A percentile compares a stretch with the other conserved stretches of the same genome.
Conservation (phyloP, 129 eudicot species). For the Erigeron canadensis region DNA sequence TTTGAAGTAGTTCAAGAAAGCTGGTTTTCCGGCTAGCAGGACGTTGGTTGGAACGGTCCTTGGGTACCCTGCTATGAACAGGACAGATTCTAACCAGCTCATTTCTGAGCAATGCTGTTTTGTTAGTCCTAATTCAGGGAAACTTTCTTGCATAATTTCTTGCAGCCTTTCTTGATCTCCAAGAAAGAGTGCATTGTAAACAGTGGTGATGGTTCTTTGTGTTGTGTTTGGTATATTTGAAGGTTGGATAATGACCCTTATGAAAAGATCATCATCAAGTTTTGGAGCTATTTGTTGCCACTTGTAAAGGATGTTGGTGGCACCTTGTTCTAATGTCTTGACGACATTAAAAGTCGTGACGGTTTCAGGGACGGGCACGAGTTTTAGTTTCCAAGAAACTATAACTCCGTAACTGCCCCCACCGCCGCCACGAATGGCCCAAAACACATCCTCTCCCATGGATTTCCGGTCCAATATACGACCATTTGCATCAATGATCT, state of each 20-base stretch:
- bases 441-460: slow-evolving; percentile 83
- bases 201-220: slow-evolving; percentile 33
- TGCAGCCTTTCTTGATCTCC: slow-evolving; percentile 47
- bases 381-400: slow-evolving; percentile 64
- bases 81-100: slow-evolving; percentile 79
- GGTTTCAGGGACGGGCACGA: slow-evolving; percentile 59
- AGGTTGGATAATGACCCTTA: slow-evolving; percentile 31
- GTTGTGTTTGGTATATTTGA: slow-evolving; percentile 35
- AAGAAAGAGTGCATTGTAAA: slow-evolving; percentile 62
- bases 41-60: slow-evolving; percentile 39
- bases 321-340: slow-evolving; percentile 48
- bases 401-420: slow-evolving; percentile 74
- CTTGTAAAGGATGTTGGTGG: slow-evolving; percentile 35
- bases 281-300: slow-evolving; percentile 39
- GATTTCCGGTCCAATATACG: slow-evolving; percentile 50
- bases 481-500: slow-evolving; percentile 55
- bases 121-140: slow-evolving; percentile 66
- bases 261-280: slow-evolving; percentile 41
- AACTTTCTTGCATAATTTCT: slow-evolving; percentile 36
- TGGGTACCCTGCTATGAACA: slow-evolving; percentile 64
- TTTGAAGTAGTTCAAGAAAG: slow-evolving; percentile 61
- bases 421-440: slow-evolving; percentile 81
- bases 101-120: slow-evolving; percentile 57
- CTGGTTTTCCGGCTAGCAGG: slow-evolving; percentile 51
- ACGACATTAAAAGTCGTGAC: slow-evolving; percentile 60